Base-by-base conservation (phyloP, 306 rosid species). In the Quercus engelmannii region DNA sequence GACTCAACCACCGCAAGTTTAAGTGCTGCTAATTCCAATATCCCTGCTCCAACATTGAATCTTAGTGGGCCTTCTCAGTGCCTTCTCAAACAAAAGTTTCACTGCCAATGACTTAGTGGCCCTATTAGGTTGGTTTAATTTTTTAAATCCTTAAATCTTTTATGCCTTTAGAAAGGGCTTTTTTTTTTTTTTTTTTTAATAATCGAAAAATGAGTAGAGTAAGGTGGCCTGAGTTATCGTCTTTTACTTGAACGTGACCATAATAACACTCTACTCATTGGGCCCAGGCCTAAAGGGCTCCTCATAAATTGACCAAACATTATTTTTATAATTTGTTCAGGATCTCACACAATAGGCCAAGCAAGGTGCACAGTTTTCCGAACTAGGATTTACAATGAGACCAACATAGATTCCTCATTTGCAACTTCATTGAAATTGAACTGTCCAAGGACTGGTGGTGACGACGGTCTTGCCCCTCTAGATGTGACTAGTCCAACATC, bases 1-100 rank as follows among this genome's bases (percentile, higher is more conserved):
- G 97, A 92, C 76, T 83, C 97, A 25, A 87, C 92, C 54, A 86
- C 92, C 19, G 87, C 97, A 59, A 92, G 92, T 81, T 73, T 80
- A 52, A 80, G 81, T 74, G 31, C 38, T 11, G 91, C 95, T 5
- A 89, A 86, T 78, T 69, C 88, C 23, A 78, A 89, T 69, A 5
- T 92, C 31, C 95, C 95, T 0, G 76, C 73, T 71, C 95, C 93
- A 0, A 1, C 35, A 2, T 76, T 38, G 31, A 76, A 79, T 69
- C 87, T 92, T 6, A 76, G 75, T 69, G 80, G 80, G 7, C 9
- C 91, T 92, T 14, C 72, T 80, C 25, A 11, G 73, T 67, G 7
- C 89, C 77, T 90, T 90, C 85, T 78, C 92, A 74, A 87, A 87
- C 69, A 90, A 89, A 76, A 89, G 91, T 21, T 89, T 92, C 73